Base-by-base conservation (phyloP, 768 basidiomycete genomes). In the Suillus subluteus region DNA sequence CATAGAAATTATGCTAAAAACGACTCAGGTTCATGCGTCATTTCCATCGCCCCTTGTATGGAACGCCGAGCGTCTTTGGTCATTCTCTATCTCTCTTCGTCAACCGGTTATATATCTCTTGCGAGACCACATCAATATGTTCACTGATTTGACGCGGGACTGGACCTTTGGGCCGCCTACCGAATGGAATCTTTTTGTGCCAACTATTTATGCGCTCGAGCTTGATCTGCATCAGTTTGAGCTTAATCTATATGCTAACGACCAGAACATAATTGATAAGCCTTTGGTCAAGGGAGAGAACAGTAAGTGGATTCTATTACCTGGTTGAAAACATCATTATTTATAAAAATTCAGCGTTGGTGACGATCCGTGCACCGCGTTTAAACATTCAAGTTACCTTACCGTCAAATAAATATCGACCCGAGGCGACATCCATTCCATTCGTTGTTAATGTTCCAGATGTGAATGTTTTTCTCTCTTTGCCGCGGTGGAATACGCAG, bases 201-300 rank as follows among this genome's bases (percentile, higher is more conserved):
- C 97, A 0, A 94, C 86, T 76, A 73, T 88, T 8, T 99, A 99
- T 77, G 76, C 76, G 18, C 78, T 96, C 69, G 82, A 90, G 59
- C 69, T 98, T 58, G 83, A 88, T 65, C 76, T 98, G 66, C 83
- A 89, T 73, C 88, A 94, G 72, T 96, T 89, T 77, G 84, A 87
- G 66, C 74, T 97, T 61, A 91, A 91, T 70, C 75, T 93, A 32
- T 96, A 94, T 73, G 88, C 93, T 62, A 99, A 99, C 73, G 97
- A 99, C 76, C 95, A 95, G 73, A 99, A 99, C 73, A 94, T 99
- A 73, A 92, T 99, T 61, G 95, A 98, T 80, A 92, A 91, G 67
- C 95, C 96, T 3, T 79, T 90, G 41, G 81, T 89, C 65, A 81
- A 79, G 65, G 91, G 95, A n/a, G 92, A 95, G 71, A 98, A 99